Conservation (phyloP, 1,284 basidiomycete species). For the Paramarasmius palmivorus region DNA sequence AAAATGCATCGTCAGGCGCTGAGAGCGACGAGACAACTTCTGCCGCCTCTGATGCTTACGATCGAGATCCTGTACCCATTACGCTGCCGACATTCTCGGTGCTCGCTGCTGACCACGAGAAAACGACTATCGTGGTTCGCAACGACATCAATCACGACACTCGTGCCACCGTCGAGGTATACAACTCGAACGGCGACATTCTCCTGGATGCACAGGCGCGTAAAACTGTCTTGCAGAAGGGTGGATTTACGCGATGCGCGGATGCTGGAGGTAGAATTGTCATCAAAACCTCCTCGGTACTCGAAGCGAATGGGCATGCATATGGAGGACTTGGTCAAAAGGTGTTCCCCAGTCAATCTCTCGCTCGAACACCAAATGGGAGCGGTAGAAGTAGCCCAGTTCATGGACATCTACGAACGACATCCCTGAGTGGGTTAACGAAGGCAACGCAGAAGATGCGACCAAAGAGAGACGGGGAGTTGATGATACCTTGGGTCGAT, state of each 20-base stretch:
- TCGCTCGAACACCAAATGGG: constrained; percentile 23
- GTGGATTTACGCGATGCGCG: constrained; percentile 54
- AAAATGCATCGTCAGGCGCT: constrained; percentile 22
- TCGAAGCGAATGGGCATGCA: constrained; percentile 1
- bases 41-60: neutral
- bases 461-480: constrained; percentile 51
- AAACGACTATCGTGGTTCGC: constrained; percentile 51
- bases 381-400: constrained; percentile 24
- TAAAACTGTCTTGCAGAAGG: constrained; percentile 60
- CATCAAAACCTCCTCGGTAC: constrained; percentile 19
- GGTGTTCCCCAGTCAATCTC: constrained; percentile 16
- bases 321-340: neutral
- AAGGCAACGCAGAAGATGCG: constrained; percentile 29
- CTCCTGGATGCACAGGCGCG: constrained; percentile 54
- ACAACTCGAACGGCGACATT: constrained; percentile 57
- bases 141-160: constrained; percentile 46
- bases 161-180: constrained; percentile 53
- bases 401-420: constrained; percentile 25
- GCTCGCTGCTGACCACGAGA: constrained; percentile 62
- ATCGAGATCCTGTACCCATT: constrained; percentile 43
- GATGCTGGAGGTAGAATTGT: constrained; percentile 60
- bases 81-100: constrained; percentile 68
- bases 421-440: constrained; percentile 24
- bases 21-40: constrained; percentile 31
- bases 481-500: constrained; percentile 62